Conservation (phyloP, 2,329 filamentous ascomycete species). For the Aspergillus quadrilineatus region DNA sequence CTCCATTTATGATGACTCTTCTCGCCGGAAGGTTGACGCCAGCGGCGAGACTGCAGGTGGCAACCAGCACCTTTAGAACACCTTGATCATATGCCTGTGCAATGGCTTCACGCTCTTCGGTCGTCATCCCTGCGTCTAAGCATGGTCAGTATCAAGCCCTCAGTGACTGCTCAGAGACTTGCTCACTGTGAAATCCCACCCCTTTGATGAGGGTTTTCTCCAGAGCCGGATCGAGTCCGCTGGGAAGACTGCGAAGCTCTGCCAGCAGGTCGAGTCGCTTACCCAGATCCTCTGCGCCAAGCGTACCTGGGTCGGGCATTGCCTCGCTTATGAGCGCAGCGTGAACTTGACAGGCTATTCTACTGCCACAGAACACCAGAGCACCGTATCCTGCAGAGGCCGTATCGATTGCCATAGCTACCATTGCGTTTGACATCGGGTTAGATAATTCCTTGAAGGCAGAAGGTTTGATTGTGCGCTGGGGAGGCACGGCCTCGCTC, state of each 20-base stretch:
- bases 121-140: conserved; percentile 57
- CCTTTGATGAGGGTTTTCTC: conserved; percentile 64
- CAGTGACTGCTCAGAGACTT: neutral
- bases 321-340: conserved; percentile 67
- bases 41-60: conserved; percentile 76
- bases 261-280: conserved; percentile 43
- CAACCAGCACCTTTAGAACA: conserved; percentile 67
- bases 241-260: conserved; percentile 52
- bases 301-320: conserved; percentile 54
- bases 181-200: conserved; percentile 71
- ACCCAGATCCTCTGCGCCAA: conserved; percentile 53
- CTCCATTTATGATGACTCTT: conserved; percentile 72
- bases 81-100: conserved; percentile 69
- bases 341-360: conserved; percentile 65
- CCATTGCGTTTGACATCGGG: conserved; percentile 66
- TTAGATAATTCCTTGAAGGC: conserved; percentile 62
- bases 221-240: conserved; percentile 65
- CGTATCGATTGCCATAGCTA: conserved; percentile 68
- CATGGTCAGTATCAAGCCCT: conserved; percentile 28
- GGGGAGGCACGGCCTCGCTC: conserved; percentile 35
- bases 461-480: conserved; percentile 56
- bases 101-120: conserved; percentile 71
- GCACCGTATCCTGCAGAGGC: conserved; percentile 67
- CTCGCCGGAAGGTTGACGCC: conserved; percentile 75
- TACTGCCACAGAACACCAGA: conserved; percentile 71